Evolutionary conservation across 305 asterid species (phyloP).

Genomic region (Fraxinus greggii): DNA sequence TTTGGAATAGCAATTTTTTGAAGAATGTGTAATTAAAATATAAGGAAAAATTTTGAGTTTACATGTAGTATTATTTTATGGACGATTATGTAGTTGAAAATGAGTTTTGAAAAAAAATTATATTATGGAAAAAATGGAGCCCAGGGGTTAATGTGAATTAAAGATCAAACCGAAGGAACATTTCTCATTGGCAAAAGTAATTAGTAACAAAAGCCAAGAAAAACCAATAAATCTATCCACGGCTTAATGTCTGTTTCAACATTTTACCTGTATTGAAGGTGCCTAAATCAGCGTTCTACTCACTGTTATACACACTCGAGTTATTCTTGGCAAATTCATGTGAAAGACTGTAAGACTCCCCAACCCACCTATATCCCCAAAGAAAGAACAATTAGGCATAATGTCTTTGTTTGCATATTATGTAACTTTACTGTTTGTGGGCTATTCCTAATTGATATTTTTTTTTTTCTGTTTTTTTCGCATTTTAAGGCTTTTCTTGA

Average conservation of each 20-base stretch:
- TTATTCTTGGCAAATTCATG: not conserved
- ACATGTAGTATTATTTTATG: too few species aligned
- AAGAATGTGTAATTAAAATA: too few species aligned
- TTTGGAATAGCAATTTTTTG: too few species aligned
- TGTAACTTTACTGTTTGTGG: constrained; percentile 37
- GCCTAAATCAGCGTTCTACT: constrained; percentile 35
- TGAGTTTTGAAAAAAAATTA: too few species aligned
- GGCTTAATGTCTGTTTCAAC: constrained; percentile 29
- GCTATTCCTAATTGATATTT: constrained; percentile 20
- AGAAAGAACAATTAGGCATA: constrained; percentile 25
- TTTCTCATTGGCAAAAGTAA: constrained; percentile 13
- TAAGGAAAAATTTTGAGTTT: too few species aligned
- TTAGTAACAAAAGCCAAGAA: constrained; percentile 41
- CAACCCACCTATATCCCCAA: constrained; percentile 11
- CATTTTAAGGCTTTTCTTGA: constrained; percentile 33
- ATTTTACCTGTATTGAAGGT: constrained; percentile 24
- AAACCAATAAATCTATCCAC: constrained; percentile 30
- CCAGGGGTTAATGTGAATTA: not conserved
- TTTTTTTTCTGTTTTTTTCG: not conserved
- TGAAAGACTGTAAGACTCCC: not conserved
- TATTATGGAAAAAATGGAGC: too few species aligned
- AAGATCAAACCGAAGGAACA: constrained; percentile 29
- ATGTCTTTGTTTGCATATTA: constrained; percentile 34
- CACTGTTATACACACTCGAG: not conserved
- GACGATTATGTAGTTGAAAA: too few species aligned